Conservation (phyloP, 495 filamentous ascomycete species). For the Aspergillus hancockii region DNA sequence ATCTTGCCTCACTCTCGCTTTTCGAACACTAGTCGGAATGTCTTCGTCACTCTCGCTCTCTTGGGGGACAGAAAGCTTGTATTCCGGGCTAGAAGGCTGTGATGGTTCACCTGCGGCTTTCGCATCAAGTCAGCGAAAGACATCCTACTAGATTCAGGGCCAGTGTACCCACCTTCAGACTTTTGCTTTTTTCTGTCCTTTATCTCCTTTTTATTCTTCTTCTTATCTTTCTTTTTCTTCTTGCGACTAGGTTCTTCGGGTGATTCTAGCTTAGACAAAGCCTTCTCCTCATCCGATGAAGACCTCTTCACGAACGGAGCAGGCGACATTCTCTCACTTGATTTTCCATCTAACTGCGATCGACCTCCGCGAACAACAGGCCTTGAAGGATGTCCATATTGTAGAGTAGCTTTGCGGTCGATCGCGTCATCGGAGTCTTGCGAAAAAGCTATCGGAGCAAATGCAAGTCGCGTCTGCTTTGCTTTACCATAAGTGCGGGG, state of each 20-base stretch:
- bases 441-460: slow-evolving; percentile 32
- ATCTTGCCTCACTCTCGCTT: slow-evolving; percentile 5
- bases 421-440: slow-evolving; percentile 17
- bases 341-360: background rate
- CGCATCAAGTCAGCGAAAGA: background rate
- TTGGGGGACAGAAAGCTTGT: background rate
- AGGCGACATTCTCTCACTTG: slow-evolving; percentile 2
- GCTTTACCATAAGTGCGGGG: slow-evolving; percentile 41
- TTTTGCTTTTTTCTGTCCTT: background rate
- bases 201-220: background rate
- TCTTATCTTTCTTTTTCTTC: slow-evolving; percentile 5
- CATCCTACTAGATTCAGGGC: background rate
- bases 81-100: background rate
- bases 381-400: slow-evolving; percentile 39
- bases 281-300: background rate
- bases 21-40: slow-evolving; percentile 19
- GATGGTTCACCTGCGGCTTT: background rate
- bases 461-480: slow-evolving; percentile 52
- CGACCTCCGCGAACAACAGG: slow-evolving; percentile 24
- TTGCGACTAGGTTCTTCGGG: background rate
- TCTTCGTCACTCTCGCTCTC: slow-evolving; percentile 24
- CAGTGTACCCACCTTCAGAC: background rate
- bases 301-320: slow-evolving; percentile 10
- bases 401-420: slow-evolving; percentile 38
- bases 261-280: background rate